Evolutionary conservation across 1,284 basidiomycete genomes (phyloP).

Genomic region (Singerocomus inundabilis): DNA sequence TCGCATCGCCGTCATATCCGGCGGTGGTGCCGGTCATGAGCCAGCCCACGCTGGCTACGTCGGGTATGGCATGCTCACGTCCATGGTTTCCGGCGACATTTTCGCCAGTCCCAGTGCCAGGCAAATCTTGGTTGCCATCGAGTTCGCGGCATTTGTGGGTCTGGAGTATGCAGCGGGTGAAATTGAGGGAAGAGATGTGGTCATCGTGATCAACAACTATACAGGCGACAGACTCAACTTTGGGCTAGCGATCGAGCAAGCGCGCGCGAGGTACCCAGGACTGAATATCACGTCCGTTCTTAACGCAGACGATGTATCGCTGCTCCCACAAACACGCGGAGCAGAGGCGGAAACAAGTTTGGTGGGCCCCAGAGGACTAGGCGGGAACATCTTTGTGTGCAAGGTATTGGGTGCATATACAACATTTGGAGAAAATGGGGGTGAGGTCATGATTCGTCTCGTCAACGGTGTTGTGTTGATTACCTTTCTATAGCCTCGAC

Average conservation of each 20-base stretch:
- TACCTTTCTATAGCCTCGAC: slow-evolving; percentile 1
- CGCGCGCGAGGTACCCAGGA: slow-evolving; percentile 37
- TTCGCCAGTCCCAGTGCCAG: slow-evolving; percentile 65
- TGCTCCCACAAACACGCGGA: slow-evolving; percentile 31
- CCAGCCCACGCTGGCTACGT: slow-evolving; percentile 63
- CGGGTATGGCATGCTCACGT: slow-evolving; percentile 57
- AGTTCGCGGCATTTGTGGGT: slow-evolving; percentile 40
- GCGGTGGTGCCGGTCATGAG: slow-evolving; percentile 71
- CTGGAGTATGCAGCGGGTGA: not conserved
- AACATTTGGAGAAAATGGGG: slow-evolving; percentile 39
- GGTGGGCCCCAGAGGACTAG: slow-evolving; percentile 57
- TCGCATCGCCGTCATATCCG: slow-evolving; percentile 56
- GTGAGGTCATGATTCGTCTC: slow-evolving; percentile 1
- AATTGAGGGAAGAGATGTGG: slow-evolving; percentile 31
- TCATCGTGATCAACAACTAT: slow-evolving; percentile 48
- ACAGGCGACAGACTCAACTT: slow-evolving; percentile 69
- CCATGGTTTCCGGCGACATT: slow-evolving; percentile 62
- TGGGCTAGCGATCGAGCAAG: slow-evolving; percentile 64
- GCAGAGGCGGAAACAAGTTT: slow-evolving; percentile 27
- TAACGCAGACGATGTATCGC: slow-evolving; percentile 67
- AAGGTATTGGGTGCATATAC: slow-evolving; percentile 64
- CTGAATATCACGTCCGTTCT: slow-evolving; percentile 53
- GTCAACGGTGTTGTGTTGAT: not conserved
- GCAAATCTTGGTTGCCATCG: slow-evolving; percentile 53
- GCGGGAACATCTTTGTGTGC: slow-evolving; percentile 67